Base-by-base conservation (phyloP, 768 basidiomycete species). In the Kwoniella dendrophila region DNA sequence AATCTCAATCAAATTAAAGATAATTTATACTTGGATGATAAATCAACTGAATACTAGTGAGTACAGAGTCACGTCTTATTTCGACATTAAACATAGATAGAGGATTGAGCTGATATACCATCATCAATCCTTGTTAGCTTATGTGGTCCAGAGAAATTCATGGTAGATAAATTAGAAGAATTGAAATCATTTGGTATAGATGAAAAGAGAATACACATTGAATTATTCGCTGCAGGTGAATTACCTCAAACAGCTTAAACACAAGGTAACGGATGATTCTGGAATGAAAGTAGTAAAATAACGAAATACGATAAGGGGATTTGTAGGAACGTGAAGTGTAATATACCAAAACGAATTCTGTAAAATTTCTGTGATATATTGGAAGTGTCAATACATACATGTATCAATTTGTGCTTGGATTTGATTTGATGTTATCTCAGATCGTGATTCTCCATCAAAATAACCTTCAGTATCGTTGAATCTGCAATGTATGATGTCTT, bases 81-180 rank as follows among this genome's bases (percentile, higher is more conserved):
- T 27, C 26, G 8, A 30, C 47, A 11, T 26, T 49, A 14, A 43
- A 12, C 34, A n/a, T n/a, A 4, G 20, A 38, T 10, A 7, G 34
- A 41, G 3, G 33, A 16, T 32, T n/a, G n/a, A 8, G 52, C 52
- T 54, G 18, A 54, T n/a, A n/a, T n/a, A n/a, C n/a, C 27, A 20
- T 24, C 22, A 27, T 26, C 24, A n/a, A 8, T 27, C 20, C n/a
- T 7, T 32, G 24, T n/a, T 40, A 60, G 59, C 30, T 32, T 65
- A 14, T 69, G 67, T 24, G 67, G 67, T 14, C 67, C 67, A 14
- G 60, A 44, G 12, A 40, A 36, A 14, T 69, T 69, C 49, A 65
- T 69, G 63, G 40, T 48, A 4, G 61, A 62, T 29, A 62, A 58
- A 41, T 18, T 59, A 4, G 29, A 52, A 26, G 56, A 56, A 26